phyloP scores from a whole-genome alignment of 495 filamentous ascomycete species.

The Penicillium maclennaniae region DNA sequence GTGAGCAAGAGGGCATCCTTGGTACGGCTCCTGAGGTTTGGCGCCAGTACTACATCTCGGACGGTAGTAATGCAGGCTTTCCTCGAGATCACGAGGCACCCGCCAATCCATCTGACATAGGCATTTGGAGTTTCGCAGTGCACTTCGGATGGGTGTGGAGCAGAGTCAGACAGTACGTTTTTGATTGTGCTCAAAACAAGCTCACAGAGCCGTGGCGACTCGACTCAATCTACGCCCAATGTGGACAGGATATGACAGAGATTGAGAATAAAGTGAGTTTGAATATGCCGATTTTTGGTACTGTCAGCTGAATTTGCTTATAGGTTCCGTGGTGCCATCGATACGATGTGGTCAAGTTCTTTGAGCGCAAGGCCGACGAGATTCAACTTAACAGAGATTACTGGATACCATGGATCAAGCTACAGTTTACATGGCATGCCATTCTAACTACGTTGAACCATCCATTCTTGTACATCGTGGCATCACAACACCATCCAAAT shows the following conservation, averaged over 20 bases:
- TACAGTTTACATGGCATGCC: conserved; percentile 45
- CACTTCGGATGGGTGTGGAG: conserved; percentile 48
- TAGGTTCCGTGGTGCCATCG: conserved; percentile 39
- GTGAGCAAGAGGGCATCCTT: conserved; percentile 38
- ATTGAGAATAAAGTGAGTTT: conserved; percentile 33
- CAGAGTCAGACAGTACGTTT: conserved; percentile 37
- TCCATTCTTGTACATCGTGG: conserved; percentile 46
- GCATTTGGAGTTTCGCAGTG: conserved; percentile 41
- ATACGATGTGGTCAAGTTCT: conserved; percentile 47
- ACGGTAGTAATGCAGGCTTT: conserved; percentile 10
- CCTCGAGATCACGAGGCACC: conserved; percentile 17
- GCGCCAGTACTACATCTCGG: conserved; percentile 30
- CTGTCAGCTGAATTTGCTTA: too few relatives aligned
- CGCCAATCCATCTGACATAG: conserved; percentile 25
- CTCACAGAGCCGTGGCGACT: conserved; percentile 44
- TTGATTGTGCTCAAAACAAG: conserved; percentile 38
- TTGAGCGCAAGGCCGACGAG: conserved; percentile 37
- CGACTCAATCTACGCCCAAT: conserved; percentile 44
- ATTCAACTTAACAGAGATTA: conserved; percentile 34
- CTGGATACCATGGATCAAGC: conserved; percentile 44
- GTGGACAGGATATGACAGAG: conserved; percentile 41
- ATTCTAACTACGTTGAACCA: conserved; percentile 45
- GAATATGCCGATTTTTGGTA: too few relatives aligned
- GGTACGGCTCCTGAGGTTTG: conserved; percentile 29
- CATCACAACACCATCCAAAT: conserved; percentile 43